Evolutionary conservation across 2,329 filamentous ascomycete genomes (phyloP).

Genomic region (Ceratocystiopsis minuta): DNA sequence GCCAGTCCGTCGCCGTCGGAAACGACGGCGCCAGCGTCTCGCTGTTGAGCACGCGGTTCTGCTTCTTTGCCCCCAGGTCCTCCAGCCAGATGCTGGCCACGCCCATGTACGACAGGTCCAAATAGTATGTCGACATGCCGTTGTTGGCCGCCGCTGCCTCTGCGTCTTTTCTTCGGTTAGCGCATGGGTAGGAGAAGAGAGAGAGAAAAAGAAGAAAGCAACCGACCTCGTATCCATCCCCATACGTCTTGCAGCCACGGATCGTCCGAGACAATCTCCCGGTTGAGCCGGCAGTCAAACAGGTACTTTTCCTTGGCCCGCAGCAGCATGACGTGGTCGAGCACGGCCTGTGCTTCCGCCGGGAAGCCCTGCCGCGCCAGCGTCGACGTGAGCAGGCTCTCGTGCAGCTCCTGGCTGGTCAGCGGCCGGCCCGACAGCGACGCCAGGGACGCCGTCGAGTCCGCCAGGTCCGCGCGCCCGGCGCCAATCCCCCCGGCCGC

Average conservation of each 20-base stretch:
- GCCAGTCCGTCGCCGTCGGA: constrained; percentile 36
- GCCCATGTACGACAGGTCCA: constrained; percentile 62
- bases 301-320: constrained; percentile 44
- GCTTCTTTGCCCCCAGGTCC: constrained; percentile 34
- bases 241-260: constrained; percentile 63
- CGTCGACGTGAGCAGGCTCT: constrained; percentile 30
- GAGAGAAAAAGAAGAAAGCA: background rate
- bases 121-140: constrained; percentile 49
- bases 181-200: background rate
- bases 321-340: constrained; percentile 40
- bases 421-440: constrained; percentile 6
- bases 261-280: constrained; percentile 49
- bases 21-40: constrained; percentile 26
- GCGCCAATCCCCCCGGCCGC: no score
- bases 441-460: constrained; percentile 8
- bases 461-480: constrained; percentile 1
- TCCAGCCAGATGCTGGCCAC: constrained; percentile 57
- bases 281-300: constrained; percentile 47
- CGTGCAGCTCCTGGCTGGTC: constrained; percentile 34
- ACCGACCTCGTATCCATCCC: constrained; percentile 50
- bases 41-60: constrained; percentile 1
- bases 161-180: constrained; percentile 25
- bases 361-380: constrained; percentile 28
- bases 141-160: constrained; percentile 45
- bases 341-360: constrained; percentile 29